phyloP scores from a whole-genome alignment of 495 filamentous ascomycete species.

The Annulohypoxylon bovei region DNA sequence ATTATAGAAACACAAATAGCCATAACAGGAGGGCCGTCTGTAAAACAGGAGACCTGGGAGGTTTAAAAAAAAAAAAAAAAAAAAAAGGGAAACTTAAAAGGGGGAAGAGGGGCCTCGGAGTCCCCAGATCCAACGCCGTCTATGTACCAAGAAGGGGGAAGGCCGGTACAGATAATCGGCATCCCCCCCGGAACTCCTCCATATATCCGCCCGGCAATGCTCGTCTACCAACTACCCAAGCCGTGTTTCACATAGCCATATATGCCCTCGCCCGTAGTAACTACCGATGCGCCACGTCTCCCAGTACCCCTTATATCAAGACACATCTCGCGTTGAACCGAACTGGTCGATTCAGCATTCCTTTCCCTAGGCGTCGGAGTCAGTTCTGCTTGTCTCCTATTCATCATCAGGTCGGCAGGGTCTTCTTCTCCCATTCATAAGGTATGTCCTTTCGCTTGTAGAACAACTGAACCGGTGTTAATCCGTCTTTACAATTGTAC shows the following conservation, averaged over 20 bases:
- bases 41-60: not conserved
- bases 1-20: not conserved
- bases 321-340: not conserved
- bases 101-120: not conserved
- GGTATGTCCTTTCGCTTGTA: constrained; percentile 36
- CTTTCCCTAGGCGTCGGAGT: not conserved
- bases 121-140: constrained; percentile 5
- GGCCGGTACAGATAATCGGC: not conserved
- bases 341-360: not conserved
- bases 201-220: not conserved
- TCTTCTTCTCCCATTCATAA: not conserved
- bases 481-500: not conserved
- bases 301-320: not conserved
- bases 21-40: not conserved
- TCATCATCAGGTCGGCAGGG: not conserved
- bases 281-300: not conserved
- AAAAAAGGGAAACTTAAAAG: not conserved
- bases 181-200: not conserved
- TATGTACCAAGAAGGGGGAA: not conserved
- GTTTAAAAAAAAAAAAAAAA: not conserved
- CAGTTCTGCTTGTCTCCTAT: not conserved
- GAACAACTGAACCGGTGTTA: constrained; percentile 33
- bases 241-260: not conserved
- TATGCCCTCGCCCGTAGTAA: not conserved
- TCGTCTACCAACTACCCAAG: not conserved